These are phyloP conservation scores for Xylariaceae sp. DNA, from an alignment of 2,329 filamentous ascomycete species.

Conservation along the genomic window DNA sequence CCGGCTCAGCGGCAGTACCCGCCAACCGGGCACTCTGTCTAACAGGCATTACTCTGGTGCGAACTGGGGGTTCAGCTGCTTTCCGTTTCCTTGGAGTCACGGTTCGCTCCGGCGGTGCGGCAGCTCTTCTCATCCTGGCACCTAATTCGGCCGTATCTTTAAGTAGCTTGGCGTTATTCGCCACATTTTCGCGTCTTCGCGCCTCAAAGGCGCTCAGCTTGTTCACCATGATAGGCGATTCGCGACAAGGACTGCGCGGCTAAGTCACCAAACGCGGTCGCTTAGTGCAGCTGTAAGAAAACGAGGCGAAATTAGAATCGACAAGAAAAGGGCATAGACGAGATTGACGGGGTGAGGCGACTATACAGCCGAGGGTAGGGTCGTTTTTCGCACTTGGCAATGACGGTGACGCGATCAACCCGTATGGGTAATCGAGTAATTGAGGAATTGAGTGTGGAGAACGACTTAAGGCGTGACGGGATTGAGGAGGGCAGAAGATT, in stretches of 20 bases:
- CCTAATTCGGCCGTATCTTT: conserved; percentile 70
- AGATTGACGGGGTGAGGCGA: background rate
- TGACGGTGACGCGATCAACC: no score
- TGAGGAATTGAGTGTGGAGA: no score
- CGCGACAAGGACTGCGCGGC: no score
- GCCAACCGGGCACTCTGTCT: conserved; percentile 55
- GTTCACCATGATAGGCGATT: conserved; percentile 23
- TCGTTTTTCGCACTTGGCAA: no score
- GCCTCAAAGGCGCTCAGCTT: conserved; percentile 78
- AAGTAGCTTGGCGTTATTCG: conserved; percentile 70
- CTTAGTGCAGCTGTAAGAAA: no score
- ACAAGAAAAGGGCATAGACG: background rate
- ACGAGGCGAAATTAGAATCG: background rate
- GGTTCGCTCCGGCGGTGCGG: conserved; percentile 45
- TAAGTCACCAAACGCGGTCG: no score
- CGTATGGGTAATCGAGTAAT: no score
- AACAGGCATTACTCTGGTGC: conserved; percentile 44
- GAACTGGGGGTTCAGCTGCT: conserved; percentile 42
- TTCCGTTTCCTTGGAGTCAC: conserved; percentile 36
- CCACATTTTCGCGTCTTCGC: conserved; percentile 78
- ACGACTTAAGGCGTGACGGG: no score
- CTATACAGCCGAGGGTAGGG: no score
- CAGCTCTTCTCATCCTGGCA: conserved; percentile 58
- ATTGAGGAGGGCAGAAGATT: no score
- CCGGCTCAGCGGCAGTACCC: conserved; percentile 45